Base-by-base conservation (phyloP, 2,329 filamentous ascomycete genomes). In the Sporothrix pseudoabietina region DNA sequence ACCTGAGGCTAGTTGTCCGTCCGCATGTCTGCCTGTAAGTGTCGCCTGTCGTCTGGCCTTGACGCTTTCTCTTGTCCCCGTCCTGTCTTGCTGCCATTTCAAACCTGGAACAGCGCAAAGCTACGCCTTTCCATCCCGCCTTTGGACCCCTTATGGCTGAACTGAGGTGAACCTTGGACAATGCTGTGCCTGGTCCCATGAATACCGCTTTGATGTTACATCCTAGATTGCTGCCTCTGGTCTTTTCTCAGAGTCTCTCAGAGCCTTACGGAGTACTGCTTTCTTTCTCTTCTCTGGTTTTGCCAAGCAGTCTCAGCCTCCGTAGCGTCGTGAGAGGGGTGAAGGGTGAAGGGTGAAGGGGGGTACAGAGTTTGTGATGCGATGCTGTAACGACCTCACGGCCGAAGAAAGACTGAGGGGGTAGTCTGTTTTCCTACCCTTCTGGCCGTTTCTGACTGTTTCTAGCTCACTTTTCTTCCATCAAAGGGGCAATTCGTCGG, bases 271-370 rank as follows among this genome's bases (percentile, higher is more conserved):
- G n/a, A n/a, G n/a, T n/a, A n/a, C n/a, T 44, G 19, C 8, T 9
- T 32, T 32, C 22, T 47, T 10, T 19, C 1, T 16, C 3, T 26
- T 41, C 47, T 41, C 44, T 52, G 22, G 57, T 19, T 47, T 30
- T 74, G 71, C 52, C 68, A 71, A 73, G 72, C 26, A 49, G 72
- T 73, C 44, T 73, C 66, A 47, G 72, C 35, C 68, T 57, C 57
- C 26, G 26, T 49, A 65, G 41, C 44, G 19, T 59, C 44, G 35
- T 41, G 65, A 26, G 39, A 39, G 55, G 44, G n/a, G 7, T 30
- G 7, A 19, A 26, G 26, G 26, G 26, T 26, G 26, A 26, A 26
- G 26, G 26, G 26, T 2, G 26, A 26, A 65, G 32, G 55, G 55
- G 69, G 55, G 69, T 44, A 41, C 16, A 35, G 55, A 57, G 69